Base-by-base conservation (phyloP, 2,329 filamentous ascomycete species). In the Fusarium abutilonis region DNA sequence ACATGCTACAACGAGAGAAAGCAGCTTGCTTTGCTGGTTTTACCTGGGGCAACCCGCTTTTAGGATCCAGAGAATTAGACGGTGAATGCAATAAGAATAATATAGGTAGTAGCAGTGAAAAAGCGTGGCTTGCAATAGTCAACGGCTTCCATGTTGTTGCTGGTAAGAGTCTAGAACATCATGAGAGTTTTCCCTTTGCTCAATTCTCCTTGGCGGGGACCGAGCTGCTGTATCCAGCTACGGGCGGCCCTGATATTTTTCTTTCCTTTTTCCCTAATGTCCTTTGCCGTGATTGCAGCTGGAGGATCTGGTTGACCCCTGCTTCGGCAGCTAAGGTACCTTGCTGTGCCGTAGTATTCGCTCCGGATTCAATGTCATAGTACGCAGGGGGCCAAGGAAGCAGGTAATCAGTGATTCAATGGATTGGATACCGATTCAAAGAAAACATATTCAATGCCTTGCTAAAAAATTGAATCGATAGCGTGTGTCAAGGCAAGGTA, bases 1-100 rank as follows among this genome's bases (percentile, higher is more conserved):
- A 66, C 63, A 54, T 60, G 49, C 41, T 43, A 46, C 48, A 57
- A 42, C 46, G 31, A 32, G 13, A n/a, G 28, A 32, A n/a, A 54
- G 40, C 49, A 52, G 43, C 14, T 31, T 28, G 45, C 41, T 52
- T 50, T 35, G 44, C 36, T 56, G 46, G 42, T n/a, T 58, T 60
- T 64, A 29, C 26, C 61, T 44, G 42, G 56, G 62, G 41, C 63
- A 66, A 63, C 63, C 63, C 62, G 39, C 53, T 44, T 60, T 52
- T 55, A 41, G 46, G 23, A 47, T 11, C 50, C 46, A 29, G 28
- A 29, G 15, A 38, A 29, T 14, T 15, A 39, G 28, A 61, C 35
- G 39, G 35, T 34, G 34, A 53, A 65, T 47, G 26, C 29, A 50
- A 50, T 39, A 14, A 34, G 36, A 13, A 40, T 11, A 47, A 26